phyloP scores from a whole-genome alignment of 345 rosid species.

The Brassica incana region DNA sequence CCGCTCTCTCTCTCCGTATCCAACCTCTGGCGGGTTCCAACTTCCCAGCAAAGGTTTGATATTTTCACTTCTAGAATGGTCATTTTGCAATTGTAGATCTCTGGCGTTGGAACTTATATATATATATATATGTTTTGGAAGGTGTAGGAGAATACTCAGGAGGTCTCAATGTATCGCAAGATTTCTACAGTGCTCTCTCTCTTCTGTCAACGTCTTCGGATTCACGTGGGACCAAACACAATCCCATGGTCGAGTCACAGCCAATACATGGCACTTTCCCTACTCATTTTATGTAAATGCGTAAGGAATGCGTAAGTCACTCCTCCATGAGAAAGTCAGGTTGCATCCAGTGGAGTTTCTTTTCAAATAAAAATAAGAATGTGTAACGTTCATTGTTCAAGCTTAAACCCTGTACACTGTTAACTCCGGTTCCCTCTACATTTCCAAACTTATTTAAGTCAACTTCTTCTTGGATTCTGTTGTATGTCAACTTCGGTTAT shows the following conservation, averaged over 20 bases:
- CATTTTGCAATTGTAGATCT: neutral
- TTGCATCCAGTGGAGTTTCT: conserved; percentile 11
- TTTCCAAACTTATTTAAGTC: conserved; percentile 2
- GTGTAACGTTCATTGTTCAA: neutral
- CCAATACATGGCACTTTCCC: conserved; percentile 29
- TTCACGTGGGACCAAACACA: conserved; percentile 45
- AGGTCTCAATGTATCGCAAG: conserved; percentile 59
- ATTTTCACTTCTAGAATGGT: neutral
- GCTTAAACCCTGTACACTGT: conserved; percentile 9
- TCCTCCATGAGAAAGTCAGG: conserved; percentile 4
- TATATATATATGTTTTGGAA: conserved; percentile 28
- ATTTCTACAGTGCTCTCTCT: conserved; percentile 96
- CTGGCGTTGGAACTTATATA: neutral
- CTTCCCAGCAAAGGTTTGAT: conserved; percentile 28
- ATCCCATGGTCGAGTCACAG: conserved; percentile 18
- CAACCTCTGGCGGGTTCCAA: conserved; percentile 45
- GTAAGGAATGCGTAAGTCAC: neutral
- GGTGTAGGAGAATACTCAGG: conserved; percentile 59
- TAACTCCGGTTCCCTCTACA: neutral
- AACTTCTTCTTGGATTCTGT: neutral
- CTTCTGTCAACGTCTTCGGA: conserved; percentile 94
- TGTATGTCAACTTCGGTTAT: neutral
- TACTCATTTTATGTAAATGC: conserved; percentile 23
- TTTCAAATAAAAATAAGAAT: neutral
- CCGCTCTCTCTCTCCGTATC: conserved; percentile 37